Evolutionary conservation across 1,284 basidiomycete species (phyloP), one percentile per base, ranked within the genome.

Genomic region (Fomitopsis betulina): DNA sequence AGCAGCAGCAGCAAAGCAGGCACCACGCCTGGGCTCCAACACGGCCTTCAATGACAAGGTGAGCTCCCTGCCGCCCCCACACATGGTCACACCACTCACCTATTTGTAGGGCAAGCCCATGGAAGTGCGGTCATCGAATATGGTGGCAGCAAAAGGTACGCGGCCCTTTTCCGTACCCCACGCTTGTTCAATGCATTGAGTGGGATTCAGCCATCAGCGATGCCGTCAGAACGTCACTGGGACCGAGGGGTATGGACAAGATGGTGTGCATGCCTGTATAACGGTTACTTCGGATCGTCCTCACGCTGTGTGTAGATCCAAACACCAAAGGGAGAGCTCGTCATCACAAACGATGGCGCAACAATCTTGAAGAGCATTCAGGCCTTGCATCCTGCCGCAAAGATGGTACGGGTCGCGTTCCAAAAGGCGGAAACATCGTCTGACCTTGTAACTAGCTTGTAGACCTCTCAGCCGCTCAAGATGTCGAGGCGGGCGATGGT

Each of bases 211-310:
- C 97, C 37, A 97, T 99, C 68, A 95, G 94, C 67, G 96, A 98
- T 78, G 96, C 95, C 55, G 94, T 99, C 38, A 83, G 97, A 69
- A 99, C 97, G 54, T 98, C 95, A 54, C 77, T 99, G 63, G 97
- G 97, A 19, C 97, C 97, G 50, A 89, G 93, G 75, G 97, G 97
- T 65, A 99, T 99, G 97, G 97, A 99, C 79, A 98, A 98, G 80
- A 98, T 98, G 96, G 95, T 91, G 67, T 62, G 79, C 69, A 56
- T 3, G n/a, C 5, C 49, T 47, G 27, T 15, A 39, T 53, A 10
- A 33, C 15, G 32, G 5, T 45, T 25, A 8, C 33, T n/a, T 38
- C 33, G 15, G 53, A 15, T 42, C 54, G 47, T 60, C 27, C 33
- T 57, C 21, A 64, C 40, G 38, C 33, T 19, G 53, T 51, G 60